Conservation (phyloP, 768 basidiomycete species). For the Gautieria morchelliformis region DNA sequence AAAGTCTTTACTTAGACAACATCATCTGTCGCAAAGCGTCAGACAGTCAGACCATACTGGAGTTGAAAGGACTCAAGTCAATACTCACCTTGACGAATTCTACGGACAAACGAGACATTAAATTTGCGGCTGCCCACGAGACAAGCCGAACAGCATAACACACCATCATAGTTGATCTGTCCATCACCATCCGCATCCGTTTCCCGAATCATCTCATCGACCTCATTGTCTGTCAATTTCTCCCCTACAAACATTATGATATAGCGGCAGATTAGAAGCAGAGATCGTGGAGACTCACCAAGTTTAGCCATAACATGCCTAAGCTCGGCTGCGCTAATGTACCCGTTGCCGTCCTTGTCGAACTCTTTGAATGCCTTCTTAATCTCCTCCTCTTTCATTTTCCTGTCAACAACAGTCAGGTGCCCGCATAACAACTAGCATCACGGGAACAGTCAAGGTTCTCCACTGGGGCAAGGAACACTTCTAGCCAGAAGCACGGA, state of each 20-base stretch:
- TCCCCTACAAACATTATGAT: constrained; percentile 44
- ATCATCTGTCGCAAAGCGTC: constrained; percentile 51
- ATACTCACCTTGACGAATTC: constrained; percentile 66
- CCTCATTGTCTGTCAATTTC: constrained; percentile 78
- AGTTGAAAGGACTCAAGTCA: constrained; percentile 2
- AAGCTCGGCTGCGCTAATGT: constrained; percentile 78
- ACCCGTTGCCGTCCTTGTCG: constrained; percentile 92
- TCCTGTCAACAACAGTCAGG: constrained; percentile 24
- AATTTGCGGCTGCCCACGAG: not conserved
- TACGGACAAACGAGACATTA: constrained; percentile 3
- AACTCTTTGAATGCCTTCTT: constrained; percentile 96
- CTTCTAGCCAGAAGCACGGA: not conserved
- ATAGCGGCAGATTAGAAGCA: not conserved
- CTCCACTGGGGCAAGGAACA: too few relatives aligned
- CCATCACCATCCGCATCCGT: constrained; percentile 92
- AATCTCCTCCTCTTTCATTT: constrained; percentile 94
- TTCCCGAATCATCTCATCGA: constrained; percentile 96
- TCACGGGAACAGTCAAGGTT: not conserved
- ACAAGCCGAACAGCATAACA: constrained; percentile 13
- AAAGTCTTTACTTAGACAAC: constrained; percentile 46
- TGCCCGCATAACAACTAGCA: not conserved
- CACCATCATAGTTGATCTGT: constrained; percentile 84
- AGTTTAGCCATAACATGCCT: constrained; percentile 88
- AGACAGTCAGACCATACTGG: constrained; percentile 10
- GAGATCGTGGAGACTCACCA: constrained; percentile 36